phyloP scores from a whole-genome alignment of 371 early-diverging fungal species.

The Mortierella sp. region DNA sequence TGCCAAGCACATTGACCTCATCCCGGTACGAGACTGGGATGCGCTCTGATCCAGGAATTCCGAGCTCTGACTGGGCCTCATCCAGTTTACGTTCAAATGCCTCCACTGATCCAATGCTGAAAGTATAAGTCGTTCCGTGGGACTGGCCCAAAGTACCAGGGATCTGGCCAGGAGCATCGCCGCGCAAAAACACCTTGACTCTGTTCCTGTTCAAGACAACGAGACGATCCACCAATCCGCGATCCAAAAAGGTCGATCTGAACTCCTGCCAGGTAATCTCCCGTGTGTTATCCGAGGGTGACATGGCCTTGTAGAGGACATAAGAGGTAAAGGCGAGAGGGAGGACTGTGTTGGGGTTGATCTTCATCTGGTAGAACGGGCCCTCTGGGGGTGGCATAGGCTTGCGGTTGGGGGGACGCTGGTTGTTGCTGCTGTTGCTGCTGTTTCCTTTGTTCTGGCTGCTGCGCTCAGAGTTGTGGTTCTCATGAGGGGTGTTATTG shows the following conservation, averaged over 20 bases:
- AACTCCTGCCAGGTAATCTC: constrained; percentile 97
- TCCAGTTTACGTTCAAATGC: constrained; percentile 94
- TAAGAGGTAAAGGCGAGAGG: constrained; percentile 67
- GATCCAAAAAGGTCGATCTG: constrained; percentile 88
- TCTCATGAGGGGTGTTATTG: constrained; percentile 1
- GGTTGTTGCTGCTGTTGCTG: constrained; percentile 10
- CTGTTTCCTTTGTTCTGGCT: constrained; percentile 25
- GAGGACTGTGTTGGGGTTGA: constrained; percentile 65
- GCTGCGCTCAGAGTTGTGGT: constrained; percentile 72
- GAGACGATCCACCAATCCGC: constrained; percentile 92
- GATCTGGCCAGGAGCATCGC: constrained; percentile 73
- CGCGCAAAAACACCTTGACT: constrained; percentile 86
- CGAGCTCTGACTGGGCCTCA: constrained; percentile 92
- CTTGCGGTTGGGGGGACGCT: constrained; percentile 68
- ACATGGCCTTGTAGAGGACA: constrained; percentile 66
- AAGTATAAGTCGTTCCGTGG: constrained; percentile 67
- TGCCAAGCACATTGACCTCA: constrained; percentile 77
- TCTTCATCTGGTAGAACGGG: constrained; percentile 58
- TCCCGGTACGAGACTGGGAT: constrained; percentile 93
- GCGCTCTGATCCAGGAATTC: constrained; percentile 89
- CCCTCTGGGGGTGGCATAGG: constrained; percentile 22
- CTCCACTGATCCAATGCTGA: constrained; percentile 96
- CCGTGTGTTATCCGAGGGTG: constrained; percentile 64
- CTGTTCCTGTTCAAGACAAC: constrained; percentile 88
- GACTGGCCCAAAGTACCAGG: constrained; percentile 59